Percentiles rank a stretch among this genome's conserved stretches.
Conservation (phyloP, 139 green algal genomes). For the Pleodorina starrii region DNA sequence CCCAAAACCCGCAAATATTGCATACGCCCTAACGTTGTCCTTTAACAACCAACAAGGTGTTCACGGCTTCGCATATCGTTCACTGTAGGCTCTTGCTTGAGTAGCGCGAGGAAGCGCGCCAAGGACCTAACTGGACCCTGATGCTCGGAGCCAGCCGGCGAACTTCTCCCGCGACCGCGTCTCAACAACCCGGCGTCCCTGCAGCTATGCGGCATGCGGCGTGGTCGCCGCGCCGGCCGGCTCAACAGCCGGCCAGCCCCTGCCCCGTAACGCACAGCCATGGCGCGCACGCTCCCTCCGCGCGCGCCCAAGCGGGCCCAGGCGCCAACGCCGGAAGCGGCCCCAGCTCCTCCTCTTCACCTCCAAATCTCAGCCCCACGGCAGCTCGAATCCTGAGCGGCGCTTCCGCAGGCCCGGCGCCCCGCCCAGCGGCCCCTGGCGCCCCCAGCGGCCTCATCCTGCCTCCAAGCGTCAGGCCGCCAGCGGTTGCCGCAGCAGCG, state of each 20-base stretch:
- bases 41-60: too few species aligned
- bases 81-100: too few species aligned
- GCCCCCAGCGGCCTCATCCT: neutral
- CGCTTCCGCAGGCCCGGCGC: conserved; percentile 13
- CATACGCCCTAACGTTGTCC: too few species aligned
- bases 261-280: conserved; percentile 21
- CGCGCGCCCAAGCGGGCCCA: neutral
- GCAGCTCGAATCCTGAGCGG: conserved; percentile 20
- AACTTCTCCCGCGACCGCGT: neutral
- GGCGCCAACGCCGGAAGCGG: neutral
- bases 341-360: neutral
- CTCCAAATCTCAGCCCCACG: neutral
- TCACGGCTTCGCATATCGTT: too few species aligned
- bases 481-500: neutral
- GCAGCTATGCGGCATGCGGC: neutral
- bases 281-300: neutral
- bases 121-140: too few species aligned
- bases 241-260: neutral
- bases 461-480: neutral
- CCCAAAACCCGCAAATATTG: neutral
- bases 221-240: neutral
- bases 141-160: conserved; percentile 18
- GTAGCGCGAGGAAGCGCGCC: too few species aligned
- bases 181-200: neutral
- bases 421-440: neutral